Conservation (phyloP, 148 eudicot species). For the Cornus suecica region DNA sequence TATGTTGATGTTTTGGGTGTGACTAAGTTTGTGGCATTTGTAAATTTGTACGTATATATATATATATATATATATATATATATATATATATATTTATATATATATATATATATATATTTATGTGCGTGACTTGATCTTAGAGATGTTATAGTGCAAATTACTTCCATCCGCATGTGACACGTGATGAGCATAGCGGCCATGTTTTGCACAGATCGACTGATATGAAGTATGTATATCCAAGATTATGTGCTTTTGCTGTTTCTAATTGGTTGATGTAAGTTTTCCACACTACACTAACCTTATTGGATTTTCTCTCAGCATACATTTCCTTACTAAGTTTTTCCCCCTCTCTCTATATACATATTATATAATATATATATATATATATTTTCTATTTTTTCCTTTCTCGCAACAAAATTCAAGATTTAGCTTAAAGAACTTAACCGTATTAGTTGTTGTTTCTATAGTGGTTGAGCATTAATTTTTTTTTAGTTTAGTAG, state of each 20-base stretch:
- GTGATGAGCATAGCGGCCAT: constrained; percentile 27
- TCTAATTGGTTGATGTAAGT: background rate
- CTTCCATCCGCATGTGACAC: constrained; percentile 28
- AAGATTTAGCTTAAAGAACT: too few species aligned
- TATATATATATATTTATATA: too few species aligned
- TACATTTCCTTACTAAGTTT: background rate
- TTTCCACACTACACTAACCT: background rate
- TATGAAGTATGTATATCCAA: background rate
- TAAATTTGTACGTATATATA: background rate
- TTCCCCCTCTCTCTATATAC: too few species aligned
- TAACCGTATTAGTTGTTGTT: too few species aligned
- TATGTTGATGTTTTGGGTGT: too few species aligned
- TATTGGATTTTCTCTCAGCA: background rate
- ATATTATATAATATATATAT: too few species aligned
- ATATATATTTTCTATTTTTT: too few species aligned
- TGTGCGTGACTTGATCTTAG: too few species aligned
- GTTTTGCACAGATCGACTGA: constrained; percentile 17
- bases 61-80: too few species aligned
- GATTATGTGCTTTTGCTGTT: background rate
- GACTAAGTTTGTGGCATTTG: background rate
- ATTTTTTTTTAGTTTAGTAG: too few species aligned
- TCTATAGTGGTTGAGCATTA: too few species aligned
- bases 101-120: background rate
- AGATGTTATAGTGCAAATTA: constrained; percentile 13
- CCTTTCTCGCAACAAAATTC: too few species aligned